These are phyloP conservation scores for Xylaria sp. DNA, from an alignment of 2,329 filamentous ascomycete genomes.

Conservation along the genomic window DNA sequence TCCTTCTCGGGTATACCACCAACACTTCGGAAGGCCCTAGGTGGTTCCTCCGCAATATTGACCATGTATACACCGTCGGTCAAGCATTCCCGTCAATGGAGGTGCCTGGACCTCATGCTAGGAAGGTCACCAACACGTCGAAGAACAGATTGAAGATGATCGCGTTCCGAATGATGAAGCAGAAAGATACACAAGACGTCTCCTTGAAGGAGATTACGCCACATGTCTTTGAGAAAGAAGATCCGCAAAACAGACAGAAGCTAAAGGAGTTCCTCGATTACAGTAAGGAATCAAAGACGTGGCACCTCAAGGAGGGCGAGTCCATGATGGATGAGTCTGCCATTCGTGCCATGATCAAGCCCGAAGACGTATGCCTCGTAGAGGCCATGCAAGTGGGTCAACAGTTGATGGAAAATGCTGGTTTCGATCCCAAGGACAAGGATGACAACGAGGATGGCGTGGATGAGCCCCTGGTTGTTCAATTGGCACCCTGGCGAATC, in stretches of 20 bases:
- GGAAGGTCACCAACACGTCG: slow-evolving; percentile 95
- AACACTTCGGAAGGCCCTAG: slow-evolving; percentile 81
- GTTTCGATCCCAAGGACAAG: slow-evolving; percentile 78
- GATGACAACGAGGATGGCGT: slow-evolving; percentile 74
- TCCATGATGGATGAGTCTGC: slow-evolving; percentile 81
- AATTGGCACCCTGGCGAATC: slow-evolving; percentile 94
- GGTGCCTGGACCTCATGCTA: slow-evolving; percentile 90
- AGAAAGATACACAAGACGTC: slow-evolving; percentile 75
- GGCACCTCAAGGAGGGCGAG: slow-evolving; percentile 80
- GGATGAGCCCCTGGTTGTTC: slow-evolving; percentile 82
- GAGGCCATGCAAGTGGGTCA: slow-evolving; percentile 97
- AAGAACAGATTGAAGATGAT: slow-evolving; percentile 98
- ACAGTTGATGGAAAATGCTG: slow-evolving; percentile 89
- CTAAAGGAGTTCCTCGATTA: slow-evolving; percentile 96
- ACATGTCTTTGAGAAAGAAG: slow-evolving; percentile 91
- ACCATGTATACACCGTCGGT: slow-evolving; percentile 90
- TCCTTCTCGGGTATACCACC: slow-evolving; percentile 83
- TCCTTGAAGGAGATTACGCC: slow-evolving; percentile 87
- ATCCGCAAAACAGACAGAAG: slow-evolving; percentile 95
- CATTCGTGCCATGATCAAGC: slow-evolving; percentile 89
- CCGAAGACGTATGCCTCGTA: slow-evolving; percentile 92
- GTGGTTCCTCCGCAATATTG: slow-evolving; percentile 89
- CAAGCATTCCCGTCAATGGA: slow-evolving; percentile 93
- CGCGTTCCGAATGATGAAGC: slow-evolving; percentile 86
- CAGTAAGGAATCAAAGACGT: slow-evolving; percentile 87